Evolutionary conservation across 441 rosid genomes (phyloP).

Genomic region (Kokia cookei): DNA sequence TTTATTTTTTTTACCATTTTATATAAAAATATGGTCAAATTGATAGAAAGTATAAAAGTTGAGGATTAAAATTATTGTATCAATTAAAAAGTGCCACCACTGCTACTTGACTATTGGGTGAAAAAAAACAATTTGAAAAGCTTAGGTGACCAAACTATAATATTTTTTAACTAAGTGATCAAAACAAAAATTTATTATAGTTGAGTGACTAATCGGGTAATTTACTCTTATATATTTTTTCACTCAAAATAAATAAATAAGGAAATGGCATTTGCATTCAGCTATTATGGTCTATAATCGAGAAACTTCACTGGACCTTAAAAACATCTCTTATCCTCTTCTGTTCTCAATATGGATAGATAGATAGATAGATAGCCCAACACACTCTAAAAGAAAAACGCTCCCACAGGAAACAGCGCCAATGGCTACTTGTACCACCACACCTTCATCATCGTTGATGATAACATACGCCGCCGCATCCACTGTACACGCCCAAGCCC

Average conservation of each 20-base stretch:
- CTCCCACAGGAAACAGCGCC: not conserved
- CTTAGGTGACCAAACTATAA: no score
- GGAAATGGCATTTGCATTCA: not conserved
- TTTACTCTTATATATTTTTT: not conserved
- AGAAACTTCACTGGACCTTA: not conserved
- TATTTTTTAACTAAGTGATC: rapidly evolving
- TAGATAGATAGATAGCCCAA: not conserved
- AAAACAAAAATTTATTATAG: not conserved
- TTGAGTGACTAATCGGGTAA: not conserved
- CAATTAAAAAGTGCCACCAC: no score
- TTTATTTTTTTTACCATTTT: not conserved
- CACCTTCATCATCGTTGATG: conserved; percentile 45
- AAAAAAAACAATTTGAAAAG: no score
- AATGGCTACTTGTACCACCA: conserved; percentile 43
- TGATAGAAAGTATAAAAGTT: not conserved
- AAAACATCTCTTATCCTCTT: not conserved
- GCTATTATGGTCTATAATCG: not conserved
- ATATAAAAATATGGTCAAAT: not conserved
- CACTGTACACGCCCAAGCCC: conserved; percentile 44
- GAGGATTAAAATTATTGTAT: not conserved
- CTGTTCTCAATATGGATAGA: not conserved
- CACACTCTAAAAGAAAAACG: not conserved
- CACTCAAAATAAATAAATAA: not conserved
- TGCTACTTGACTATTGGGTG: no score
- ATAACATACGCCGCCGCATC: conserved; percentile 44